phyloP scores from a whole-genome alignment of 306 rosid genomes.

The Pterocarpus santalinus region DNA sequence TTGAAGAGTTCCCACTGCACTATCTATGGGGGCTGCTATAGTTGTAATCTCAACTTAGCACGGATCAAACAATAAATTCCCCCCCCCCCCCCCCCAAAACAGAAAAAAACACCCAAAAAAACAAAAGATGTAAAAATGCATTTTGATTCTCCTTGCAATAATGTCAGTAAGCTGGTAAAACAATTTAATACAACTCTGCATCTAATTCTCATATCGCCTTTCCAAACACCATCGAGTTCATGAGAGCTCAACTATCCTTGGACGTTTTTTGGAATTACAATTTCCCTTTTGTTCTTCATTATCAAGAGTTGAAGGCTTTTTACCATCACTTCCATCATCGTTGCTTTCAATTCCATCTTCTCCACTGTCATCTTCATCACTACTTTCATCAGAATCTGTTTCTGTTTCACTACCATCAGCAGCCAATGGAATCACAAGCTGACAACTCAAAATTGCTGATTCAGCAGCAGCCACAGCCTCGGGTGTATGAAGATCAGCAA shows the following conservation, averaged over 20 bases:
- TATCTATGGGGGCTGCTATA: too few relatives aligned
- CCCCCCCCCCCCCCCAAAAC: too few relatives aligned
- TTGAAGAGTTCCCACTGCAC: too few relatives aligned
- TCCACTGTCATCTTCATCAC: conserved; percentile 41
- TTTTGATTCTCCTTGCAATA: neutral
- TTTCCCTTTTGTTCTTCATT: conserved; percentile 44
- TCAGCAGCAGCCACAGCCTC: conserved; percentile 97
- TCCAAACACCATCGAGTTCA: conserved; percentile 8
- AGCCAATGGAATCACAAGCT: conserved; percentile 60
- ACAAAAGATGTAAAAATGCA: neutral
- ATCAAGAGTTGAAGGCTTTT: conserved; percentile 32
- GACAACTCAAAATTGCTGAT: conserved; percentile 69
- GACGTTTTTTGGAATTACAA: conserved; percentile 53
- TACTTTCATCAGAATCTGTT: conserved; percentile 64
- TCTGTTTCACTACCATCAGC: conserved; percentile 55
- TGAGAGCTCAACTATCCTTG: conserved; percentile 72
- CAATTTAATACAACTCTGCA: neutral
- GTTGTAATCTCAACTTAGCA: neutral
- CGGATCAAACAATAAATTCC: neutral
- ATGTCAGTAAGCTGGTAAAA: neutral
- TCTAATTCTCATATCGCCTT: neutral
- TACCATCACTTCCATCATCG: conserved; percentile 16
- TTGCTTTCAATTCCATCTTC: conserved; percentile 38
- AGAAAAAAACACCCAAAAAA: too few relatives aligned
- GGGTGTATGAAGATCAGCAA: conserved; percentile 86